Evolutionary conservation across 805 yeast species (phyloP).

Genomic region (Candida methanosorbosa): DNA sequence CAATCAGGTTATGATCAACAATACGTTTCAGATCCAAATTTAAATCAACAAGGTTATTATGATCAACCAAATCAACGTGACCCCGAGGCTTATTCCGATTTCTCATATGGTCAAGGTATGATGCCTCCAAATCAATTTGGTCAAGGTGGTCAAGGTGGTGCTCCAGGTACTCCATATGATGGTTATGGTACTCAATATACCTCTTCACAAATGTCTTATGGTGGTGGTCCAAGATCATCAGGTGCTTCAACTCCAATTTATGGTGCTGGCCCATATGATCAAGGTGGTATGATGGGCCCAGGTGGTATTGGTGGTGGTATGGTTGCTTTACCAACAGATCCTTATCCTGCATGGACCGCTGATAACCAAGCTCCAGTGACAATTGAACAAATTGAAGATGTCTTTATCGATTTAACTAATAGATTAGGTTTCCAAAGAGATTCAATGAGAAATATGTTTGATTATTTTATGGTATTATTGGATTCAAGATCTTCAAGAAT

Average conservation of each 20-base stretch:
- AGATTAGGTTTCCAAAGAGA: constrained; percentile 89
- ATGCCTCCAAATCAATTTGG: constrained; percentile 37
- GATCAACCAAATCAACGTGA: constrained; percentile 43
- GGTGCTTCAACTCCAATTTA: constrained; percentile 90
- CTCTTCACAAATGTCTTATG: constrained; percentile 83
- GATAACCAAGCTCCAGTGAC: constrained; percentile 86
- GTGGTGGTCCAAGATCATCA: constrained; percentile 78
- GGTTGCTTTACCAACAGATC: constrained; percentile 77
- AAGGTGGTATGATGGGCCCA: no score
- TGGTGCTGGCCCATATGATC: constrained; percentile 30
- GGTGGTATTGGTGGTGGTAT: no score
- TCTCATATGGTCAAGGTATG: constrained; percentile 34
- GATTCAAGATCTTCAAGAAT: constrained; percentile 80
- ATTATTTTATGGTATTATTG: constrained; percentile 35
- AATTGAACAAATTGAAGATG: constrained; percentile 79
- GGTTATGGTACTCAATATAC: constrained; percentile 47
- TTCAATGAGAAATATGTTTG: constrained; percentile 87
- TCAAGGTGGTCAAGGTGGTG: constrained; percentile 46
- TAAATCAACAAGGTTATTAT: constrained; percentile 38
- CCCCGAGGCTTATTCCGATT: constrained; percentile 54
- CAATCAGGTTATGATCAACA: constrained; percentile 44
- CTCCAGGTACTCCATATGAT: constrained; percentile 60
- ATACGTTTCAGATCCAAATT: constrained; percentile 25
- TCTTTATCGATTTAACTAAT: constrained; percentile 74
- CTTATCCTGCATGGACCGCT: constrained; percentile 99